Evolutionary conservation across 495 filamentous ascomycete species (phyloP).

Genomic region (Trichoderma erinaceum): DNA sequence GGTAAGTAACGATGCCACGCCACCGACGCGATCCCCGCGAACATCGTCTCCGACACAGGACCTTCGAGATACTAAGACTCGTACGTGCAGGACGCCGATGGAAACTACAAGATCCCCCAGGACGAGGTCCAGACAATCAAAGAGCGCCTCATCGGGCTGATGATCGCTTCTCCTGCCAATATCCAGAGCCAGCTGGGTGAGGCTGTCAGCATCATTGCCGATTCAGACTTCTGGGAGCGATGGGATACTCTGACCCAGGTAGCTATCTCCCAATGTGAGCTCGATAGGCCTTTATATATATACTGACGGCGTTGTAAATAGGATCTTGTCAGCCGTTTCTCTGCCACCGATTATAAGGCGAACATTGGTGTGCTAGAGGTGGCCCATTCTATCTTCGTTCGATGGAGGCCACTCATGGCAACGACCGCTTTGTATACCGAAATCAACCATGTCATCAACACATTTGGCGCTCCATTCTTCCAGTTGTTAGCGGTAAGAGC

Average conservation of each 20-base stretch:
- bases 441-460: conserved; percentile 85
- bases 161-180: conserved; percentile 80
- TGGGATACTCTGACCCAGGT: conserved; percentile 91
- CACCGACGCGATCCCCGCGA: not conserved
- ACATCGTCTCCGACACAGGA: conserved; percentile 9
- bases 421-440: conserved; percentile 88
- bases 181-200: conserved; percentile 94
- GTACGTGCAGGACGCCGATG: conserved; percentile 67
- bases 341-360: conserved; percentile 63
- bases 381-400: conserved; percentile 94
- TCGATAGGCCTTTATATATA: not conserved
- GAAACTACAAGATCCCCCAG: conserved; percentile 74
- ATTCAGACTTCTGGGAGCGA: conserved; percentile 92
- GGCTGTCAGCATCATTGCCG: conserved; percentile 91
- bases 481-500: conserved; percentile 60
- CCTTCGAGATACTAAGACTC: not conserved
- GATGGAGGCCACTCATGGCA: conserved; percentile 89
- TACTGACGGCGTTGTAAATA: conserved; percentile 25
- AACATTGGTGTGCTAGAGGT: conserved; percentile 95
- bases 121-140: conserved; percentile 87
- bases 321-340: conserved; percentile 85
- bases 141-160: conserved; percentile 85
- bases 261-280: conserved; percentile 22
- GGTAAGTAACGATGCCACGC: conserved; percentile 35
- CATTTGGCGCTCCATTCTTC: conserved; percentile 77